These are phyloP conservation scores for Colletotrichum tropicale DNA, from an alignment of 2,329 filamentous ascomycete genomes.

Conservation along the genomic window DNA sequence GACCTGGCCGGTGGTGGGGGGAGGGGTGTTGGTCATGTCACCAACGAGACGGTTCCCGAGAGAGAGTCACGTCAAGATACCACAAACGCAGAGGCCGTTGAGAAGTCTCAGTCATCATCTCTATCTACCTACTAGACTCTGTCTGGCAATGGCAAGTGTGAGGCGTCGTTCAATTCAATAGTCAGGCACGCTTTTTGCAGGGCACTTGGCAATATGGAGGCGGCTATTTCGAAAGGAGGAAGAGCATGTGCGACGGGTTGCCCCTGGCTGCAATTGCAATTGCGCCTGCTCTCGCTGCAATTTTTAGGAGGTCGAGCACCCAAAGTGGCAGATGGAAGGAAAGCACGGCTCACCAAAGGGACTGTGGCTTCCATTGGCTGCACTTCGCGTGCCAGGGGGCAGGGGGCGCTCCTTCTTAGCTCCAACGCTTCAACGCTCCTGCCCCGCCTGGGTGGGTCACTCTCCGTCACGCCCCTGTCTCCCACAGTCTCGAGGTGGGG, in stretches of 20 bases:
- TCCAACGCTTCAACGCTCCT: slow-evolving; percentile 3
- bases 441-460: not conserved
- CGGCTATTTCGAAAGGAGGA: not conserved
- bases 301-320: not conserved
- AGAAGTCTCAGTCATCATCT: not conserved
- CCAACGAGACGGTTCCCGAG: not conserved
- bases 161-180: not conserved
- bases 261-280: not conserved
- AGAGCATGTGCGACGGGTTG: not conserved
- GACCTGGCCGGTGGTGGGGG: not conserved
- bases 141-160: not conserved
- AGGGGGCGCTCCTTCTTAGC: not conserved
- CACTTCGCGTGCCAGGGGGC: not conserved
- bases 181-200: not conserved
- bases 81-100: not conserved
- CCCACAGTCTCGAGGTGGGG: not conserved
- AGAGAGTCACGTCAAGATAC: not conserved
- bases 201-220: not conserved
- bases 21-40: not conserved
- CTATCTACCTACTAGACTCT: not conserved
- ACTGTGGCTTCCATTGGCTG: not conserved
- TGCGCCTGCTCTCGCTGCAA: not conserved
- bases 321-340: not conserved
- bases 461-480: not conserved
- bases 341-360: not conserved